A percentile compares a stretch with the other conserved stretches of the same genome.
These are phyloP conservation scores for Torulaspora globosa DNA, from an alignment of 1,139 yeast species.

Conservation along the genomic window DNA sequence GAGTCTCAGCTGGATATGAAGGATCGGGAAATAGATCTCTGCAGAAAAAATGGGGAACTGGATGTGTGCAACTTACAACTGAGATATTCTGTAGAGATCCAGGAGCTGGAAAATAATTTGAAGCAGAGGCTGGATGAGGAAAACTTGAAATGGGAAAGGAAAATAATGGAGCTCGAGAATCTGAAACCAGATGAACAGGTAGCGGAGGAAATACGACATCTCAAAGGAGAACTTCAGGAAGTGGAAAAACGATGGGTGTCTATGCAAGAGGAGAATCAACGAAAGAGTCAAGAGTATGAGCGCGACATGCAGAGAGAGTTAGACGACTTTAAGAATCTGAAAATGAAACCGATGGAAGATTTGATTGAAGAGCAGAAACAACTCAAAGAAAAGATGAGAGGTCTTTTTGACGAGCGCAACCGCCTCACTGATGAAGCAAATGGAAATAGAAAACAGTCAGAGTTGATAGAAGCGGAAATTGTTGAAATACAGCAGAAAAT, in stretches of 20 bases:
- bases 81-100: conserved; percentile 20
- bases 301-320: conserved; percentile 13
- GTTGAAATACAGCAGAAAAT: conserved; percentile 11
- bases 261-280: conserved; percentile 16
- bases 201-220: conserved; percentile 21
- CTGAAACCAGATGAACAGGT: conserved; percentile 24
- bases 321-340: conserved; percentile 19
- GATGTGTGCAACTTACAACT: conserved; percentile 19
- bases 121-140: conserved; percentile 16
- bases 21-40: conserved; percentile 19
- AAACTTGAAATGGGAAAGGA: conserved; percentile 20
- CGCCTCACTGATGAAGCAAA: conserved; percentile 7
- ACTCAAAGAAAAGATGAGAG: conserved; percentile 11
- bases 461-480: conserved; percentile 10
- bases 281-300: conserved; percentile 13
- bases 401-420: conserved; percentile 13
- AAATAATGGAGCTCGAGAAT: conserved; percentile 21
- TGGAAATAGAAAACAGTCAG: conserved; percentile 1
- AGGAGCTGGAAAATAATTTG: conserved; percentile 22
- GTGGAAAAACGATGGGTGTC: conserved; percentile 13
- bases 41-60: conserved; percentile 18
- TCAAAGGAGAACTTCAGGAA: conserved; percentile 17
- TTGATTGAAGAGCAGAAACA: conserved; percentile 16
- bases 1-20: conserved; percentile 17
- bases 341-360: conserved; percentile 15